These are phyloP conservation scores for Mimosa pudica DNA, from an alignment of 306 rosid species.

Conservation along the genomic window DNA sequence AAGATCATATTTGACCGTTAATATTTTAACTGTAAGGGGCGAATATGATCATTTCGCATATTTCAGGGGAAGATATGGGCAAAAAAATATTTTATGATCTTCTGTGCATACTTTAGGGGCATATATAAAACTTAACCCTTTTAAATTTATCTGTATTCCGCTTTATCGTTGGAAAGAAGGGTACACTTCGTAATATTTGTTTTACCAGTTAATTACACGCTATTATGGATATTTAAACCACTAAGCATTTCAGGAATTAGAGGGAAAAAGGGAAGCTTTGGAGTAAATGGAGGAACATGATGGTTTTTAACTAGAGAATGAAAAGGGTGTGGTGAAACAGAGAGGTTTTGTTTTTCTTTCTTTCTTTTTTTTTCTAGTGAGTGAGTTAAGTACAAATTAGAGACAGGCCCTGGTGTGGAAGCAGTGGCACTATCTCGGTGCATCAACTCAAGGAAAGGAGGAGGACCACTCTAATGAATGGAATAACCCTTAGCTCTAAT, in stretches of 20 bases:
- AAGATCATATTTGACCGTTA: too few species aligned
- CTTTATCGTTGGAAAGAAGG: background rate
- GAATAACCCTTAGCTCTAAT: background rate
- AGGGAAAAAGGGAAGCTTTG: background rate
- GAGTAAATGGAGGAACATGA: background rate
- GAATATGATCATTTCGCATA: too few species aligned
- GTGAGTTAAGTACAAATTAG: background rate
- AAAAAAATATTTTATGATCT: too few species aligned
- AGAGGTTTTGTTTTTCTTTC: background rate
- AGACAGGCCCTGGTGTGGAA: background rate
- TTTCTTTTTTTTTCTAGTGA: too few species aligned
- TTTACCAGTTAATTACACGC: background rate
- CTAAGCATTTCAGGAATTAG: background rate
- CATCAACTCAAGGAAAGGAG: conserved; percentile 36
- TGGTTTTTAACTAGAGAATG: conserved; percentile 4
- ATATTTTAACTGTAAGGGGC: too few species aligned
- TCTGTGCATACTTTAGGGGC: too few species aligned
- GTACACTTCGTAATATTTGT: background rate
- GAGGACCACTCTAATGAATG: conserved; percentile 36
- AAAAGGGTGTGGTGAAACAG: background rate
- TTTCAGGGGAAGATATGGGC: too few species aligned
- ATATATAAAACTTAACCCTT: too few species aligned
- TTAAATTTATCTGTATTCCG: background rate
- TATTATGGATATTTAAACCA: background rate
- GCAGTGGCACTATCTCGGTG: conserved; percentile 32